Evolutionary conservation across 2,329 filamentous ascomycete genomes (phyloP).

Genomic region (Paramyrothecium sp.): DNA sequence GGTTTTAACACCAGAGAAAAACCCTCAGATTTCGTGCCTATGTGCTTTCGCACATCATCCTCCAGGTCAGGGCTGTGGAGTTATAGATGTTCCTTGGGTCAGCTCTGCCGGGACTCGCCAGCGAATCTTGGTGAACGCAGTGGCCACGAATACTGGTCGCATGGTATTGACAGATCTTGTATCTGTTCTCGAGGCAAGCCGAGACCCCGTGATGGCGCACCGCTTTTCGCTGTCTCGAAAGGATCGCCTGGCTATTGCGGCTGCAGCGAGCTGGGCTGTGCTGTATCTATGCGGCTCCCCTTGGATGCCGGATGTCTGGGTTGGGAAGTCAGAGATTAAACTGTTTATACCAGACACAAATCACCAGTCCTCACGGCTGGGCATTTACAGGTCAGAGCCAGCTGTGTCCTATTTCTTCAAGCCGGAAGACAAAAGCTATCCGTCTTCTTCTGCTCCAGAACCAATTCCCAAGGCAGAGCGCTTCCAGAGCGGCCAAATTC

Average conservation of each 20-base stretch:
- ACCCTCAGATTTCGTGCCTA: neutral
- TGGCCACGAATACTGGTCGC: neutral
- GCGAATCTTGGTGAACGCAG: neutral
- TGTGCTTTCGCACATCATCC: neutral
- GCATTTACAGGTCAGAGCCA: neutral
- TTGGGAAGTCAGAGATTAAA: neutral
- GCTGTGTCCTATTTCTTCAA: neutral
- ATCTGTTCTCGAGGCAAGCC: neutral
- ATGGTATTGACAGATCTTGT: neutral
- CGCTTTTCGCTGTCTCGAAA: neutral
- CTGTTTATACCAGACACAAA: neutral
- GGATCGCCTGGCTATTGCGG: neutral
- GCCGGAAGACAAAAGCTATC: neutral
- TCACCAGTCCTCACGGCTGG: neutral
- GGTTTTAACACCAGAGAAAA: neutral
- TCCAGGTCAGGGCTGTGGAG: neutral
- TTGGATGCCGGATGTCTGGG: neutral
- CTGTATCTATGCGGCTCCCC: conserved; percentile 1
- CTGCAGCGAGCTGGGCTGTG: neutral
- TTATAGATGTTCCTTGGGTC: neutral
- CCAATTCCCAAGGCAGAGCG: neutral
- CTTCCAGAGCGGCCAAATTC: conserved; percentile 1
- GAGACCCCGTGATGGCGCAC: neutral
- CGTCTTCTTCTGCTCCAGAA: neutral
- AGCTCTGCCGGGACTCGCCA: neutral